phyloP scores from a whole-genome alignment of 805 yeast genomes.

The Metschnikowia lunata region DNA sequence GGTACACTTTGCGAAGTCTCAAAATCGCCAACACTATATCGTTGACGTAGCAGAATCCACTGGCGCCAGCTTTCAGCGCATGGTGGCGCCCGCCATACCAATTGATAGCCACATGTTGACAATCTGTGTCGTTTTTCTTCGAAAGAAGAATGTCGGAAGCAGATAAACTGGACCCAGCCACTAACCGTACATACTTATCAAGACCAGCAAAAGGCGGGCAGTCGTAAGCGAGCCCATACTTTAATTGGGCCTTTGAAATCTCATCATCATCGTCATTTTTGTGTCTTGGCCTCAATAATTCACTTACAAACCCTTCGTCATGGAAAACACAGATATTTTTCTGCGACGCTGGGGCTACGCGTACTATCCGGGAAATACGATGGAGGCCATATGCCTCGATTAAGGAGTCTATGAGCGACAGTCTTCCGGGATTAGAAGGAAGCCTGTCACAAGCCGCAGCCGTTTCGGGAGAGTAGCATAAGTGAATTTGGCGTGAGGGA shows the following conservation, averaged over 20 bases:
- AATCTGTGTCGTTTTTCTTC: neutral
- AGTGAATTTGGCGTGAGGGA: neutral
- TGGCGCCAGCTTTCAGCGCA: conserved; percentile 47
- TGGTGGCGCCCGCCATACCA: conserved; percentile 86
- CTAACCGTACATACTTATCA: conserved; percentile 42
- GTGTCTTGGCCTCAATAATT: conserved; percentile 24
- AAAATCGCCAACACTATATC: conserved; percentile 60
- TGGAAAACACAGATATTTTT: conserved; percentile 49
- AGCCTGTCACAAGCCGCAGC: conserved; percentile 25
- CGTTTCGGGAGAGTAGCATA: conserved; percentile 1
- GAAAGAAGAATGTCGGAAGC: conserved; percentile 37
- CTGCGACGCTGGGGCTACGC: conserved; percentile 23
- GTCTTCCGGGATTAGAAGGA: conserved; percentile 53
- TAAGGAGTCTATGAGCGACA: conserved; percentile 40
- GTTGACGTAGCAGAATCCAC: conserved; percentile 72
- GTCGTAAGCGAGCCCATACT: conserved; percentile 54
- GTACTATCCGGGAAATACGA: conserved; percentile 21
- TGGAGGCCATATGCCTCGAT: conserved; percentile 39
- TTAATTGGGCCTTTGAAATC: neutral
- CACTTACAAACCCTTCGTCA: conserved; percentile 37
- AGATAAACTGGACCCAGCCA: conserved; percentile 56
- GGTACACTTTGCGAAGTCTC: conserved; percentile 43
- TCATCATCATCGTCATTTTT: neutral
- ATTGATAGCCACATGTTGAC: conserved; percentile 41
- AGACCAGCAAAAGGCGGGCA: conserved; percentile 60